Conservation (phyloP, 345 rosid species). For the Linum usitatissimum region DNA sequence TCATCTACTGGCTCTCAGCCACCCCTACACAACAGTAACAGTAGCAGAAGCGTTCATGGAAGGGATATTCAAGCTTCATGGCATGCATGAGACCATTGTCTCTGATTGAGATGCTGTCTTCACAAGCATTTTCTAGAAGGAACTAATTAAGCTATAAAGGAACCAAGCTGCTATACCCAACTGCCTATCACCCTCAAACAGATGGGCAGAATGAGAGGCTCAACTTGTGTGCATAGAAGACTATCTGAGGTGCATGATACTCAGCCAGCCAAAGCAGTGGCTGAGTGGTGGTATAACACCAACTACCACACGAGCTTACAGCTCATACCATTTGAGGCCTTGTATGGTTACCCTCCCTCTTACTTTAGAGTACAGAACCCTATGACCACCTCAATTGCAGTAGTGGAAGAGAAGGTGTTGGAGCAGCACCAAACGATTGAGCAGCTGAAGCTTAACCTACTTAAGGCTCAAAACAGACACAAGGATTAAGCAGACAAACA, state of each 20-base stretch:
- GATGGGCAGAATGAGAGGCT: not conserved
- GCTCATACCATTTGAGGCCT: not conserved
- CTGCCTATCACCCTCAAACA: conserved; percentile 1
- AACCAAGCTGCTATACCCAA: not conserved
- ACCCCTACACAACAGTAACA: not conserved
- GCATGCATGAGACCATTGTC: not conserved
- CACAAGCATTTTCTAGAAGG: not conserved
- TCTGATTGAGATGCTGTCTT: not conserved
- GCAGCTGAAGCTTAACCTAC: not conserved
- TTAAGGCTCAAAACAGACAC: not conserved
- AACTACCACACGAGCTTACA: not conserved
- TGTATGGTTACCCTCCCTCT: not conserved
- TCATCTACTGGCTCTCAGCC: not conserved
- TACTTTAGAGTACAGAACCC: not conserved
- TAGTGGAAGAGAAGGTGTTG: not conserved
- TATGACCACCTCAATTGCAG: not conserved
- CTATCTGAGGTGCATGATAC: not conserved
- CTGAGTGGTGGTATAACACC: not conserved
- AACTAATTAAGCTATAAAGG: not conserved
- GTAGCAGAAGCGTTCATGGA: not conserved
- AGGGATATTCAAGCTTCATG: not conserved
- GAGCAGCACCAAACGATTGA: not conserved
- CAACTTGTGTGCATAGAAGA: not conserved
- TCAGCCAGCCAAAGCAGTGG: not conserved
- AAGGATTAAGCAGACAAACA: not conserved